A percentile compares a stretch with the other conserved stretches of the same genome.
Evolutionary conservation across 768 basidiomycete genomes (phyloP).

Genomic region (Dentipellis fragilis): DNA sequence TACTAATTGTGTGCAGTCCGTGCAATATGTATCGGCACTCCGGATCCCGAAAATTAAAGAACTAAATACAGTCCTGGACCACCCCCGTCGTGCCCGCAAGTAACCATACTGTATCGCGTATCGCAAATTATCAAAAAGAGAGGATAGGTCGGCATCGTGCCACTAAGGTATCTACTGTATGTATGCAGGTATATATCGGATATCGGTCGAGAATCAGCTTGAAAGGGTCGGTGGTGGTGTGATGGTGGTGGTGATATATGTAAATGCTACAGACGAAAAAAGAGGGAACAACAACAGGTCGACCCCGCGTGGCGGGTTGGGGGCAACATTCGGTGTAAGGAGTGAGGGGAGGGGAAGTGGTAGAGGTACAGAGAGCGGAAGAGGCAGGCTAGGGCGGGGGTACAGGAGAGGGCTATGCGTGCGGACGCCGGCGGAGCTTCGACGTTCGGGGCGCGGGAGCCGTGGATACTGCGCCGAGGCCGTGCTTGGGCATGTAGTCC

Average conservation of each 20-base stretch:
- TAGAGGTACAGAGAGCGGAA: too few relatives aligned
- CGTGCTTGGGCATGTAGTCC: slow-evolving; percentile 71
- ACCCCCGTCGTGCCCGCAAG: not conserved
- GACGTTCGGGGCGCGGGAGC: slow-evolving; percentile 37
- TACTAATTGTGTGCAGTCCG: too few relatives aligned
- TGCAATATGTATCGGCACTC: too few relatives aligned
- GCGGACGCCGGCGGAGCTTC: slow-evolving; percentile 43
- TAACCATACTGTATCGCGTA: not conserved
- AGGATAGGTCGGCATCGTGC: not conserved
- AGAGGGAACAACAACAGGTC: not conserved
- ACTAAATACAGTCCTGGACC: too few relatives aligned
- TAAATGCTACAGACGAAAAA: not conserved
- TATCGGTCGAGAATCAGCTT: not conserved
- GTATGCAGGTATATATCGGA: not conserved
- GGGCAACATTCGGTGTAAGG: not conserved
- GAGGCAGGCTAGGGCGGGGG: not conserved
- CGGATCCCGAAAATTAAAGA: too few relatives aligned
- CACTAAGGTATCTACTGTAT: not conserved
- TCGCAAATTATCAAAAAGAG: not conserved
- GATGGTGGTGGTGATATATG: not conserved
- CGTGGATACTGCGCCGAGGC: slow-evolving; percentile 50
- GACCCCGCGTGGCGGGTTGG: not conserved
- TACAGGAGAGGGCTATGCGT: not conserved
- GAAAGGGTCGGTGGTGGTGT: not conserved
- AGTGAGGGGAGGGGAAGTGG: not conserved